phyloP scores from a whole-genome alignment of 164 flowering plant species.

The Vitis rotundifolia region DNA sequence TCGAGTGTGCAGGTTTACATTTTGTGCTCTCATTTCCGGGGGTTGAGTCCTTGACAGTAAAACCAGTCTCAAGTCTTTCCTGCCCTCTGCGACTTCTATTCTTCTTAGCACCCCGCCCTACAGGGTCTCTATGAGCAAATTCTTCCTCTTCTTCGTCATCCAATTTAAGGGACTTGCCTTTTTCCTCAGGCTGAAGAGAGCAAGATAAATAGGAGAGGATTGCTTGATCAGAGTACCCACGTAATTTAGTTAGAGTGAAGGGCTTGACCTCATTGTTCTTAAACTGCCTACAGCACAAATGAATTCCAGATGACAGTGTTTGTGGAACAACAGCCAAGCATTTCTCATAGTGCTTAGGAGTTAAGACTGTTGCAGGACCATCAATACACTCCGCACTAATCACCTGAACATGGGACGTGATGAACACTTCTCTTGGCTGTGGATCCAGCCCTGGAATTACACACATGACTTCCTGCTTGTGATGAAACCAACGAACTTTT shows the following conservation, averaged over 20 bases:
- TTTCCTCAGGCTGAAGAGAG: conserved; percentile 21
- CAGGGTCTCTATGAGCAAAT: conserved; percentile 26
- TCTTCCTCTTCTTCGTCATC: conserved; percentile 40
- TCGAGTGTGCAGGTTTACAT: conserved; percentile 26
- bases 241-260: neutral
- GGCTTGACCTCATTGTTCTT: conserved; percentile 52
- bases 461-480: conserved; percentile 54
- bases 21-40: conserved; percentile 16
- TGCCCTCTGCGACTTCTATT: conserved; percentile 45
- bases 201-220: conserved; percentile 49
- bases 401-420: conserved; percentile 73
- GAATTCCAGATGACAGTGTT: conserved; percentile 31
- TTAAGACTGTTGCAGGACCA: conserved; percentile 70
- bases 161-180: conserved; percentile 10
- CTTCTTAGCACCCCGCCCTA: conserved; percentile 38
- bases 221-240: conserved; percentile 33
- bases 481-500: conserved; percentile 86
- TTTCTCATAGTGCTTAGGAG: conserved; percentile 71
- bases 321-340: conserved; percentile 39
- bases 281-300: conserved; percentile 66
- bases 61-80: conserved; percentile 25
- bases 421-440: conserved; percentile 75
- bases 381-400: conserved; percentile 83
- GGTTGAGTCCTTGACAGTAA: conserved; percentile 21
- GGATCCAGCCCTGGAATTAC: conserved; percentile 39